phyloP scores from a whole-genome alignment of 1,139 yeast genomes.

The Saccharomycopsis hybrid region DNA sequence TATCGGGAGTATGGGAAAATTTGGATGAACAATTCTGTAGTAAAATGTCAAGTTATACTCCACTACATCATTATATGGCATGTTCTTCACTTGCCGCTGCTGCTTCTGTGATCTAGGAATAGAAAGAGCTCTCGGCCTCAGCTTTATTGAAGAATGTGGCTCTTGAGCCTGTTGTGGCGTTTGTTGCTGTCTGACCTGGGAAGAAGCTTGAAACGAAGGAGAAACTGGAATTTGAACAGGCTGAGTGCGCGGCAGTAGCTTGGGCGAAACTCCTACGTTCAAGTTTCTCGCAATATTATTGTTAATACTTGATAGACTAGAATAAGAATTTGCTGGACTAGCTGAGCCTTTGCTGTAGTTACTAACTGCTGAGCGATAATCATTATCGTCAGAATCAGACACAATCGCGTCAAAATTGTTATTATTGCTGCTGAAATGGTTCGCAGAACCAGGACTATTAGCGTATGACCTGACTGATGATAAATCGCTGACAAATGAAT shows the following conservation, averaged over 20 bases:
- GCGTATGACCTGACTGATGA: constrained; percentile 2
- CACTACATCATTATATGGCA: constrained; percentile 24
- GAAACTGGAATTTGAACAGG: background rate
- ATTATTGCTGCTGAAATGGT: background rate
- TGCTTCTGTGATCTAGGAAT: constrained; percentile 11
- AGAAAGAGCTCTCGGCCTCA: too few relatives aligned
- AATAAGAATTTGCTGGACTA: constrained; percentile 10
- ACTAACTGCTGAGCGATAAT: constrained; percentile 11
- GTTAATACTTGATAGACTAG: constrained; percentile 13
- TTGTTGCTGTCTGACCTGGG: too few relatives aligned
- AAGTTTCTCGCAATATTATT: constrained; percentile 5
- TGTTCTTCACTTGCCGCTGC: constrained; percentile 16
- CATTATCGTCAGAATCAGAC: constrained; percentile 14
- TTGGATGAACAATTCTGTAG: constrained; percentile 15
- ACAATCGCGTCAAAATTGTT: constrained; percentile 1
- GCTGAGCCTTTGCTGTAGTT: background rate
- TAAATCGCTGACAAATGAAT: constrained; percentile 15
- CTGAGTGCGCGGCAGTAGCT: background rate
- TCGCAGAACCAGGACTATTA: background rate
- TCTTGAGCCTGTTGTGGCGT: too few relatives aligned
- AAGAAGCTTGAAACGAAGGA: constrained; percentile 9
- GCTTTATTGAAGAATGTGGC: too few relatives aligned
- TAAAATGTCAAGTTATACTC: constrained; percentile 18
- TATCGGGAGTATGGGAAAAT: constrained; percentile 19
- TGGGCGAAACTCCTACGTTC: background rate